A percentile compares a stretch with the other conserved stretches of the same genome.
Evolutionary conservation across 495 filamentous ascomycete species (phyloP).

Genomic region (Alectoria sarmentosa): DNA sequence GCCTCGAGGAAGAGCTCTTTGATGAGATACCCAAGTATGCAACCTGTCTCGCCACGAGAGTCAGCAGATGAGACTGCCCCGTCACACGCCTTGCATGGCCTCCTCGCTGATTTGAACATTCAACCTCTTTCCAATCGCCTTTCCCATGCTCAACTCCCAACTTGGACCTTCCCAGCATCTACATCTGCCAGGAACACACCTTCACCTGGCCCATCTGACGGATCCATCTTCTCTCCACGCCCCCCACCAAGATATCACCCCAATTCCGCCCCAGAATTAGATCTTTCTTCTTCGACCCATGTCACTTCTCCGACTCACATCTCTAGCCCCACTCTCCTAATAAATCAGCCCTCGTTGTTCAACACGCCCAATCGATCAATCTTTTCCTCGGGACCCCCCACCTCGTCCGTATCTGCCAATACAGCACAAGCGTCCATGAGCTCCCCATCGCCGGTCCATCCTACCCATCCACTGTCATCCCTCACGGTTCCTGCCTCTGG

Average conservation of each 20-base stretch:
- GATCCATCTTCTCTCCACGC: slow-evolving; percentile 26
- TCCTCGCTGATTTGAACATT: slow-evolving; percentile 23
- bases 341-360: slow-evolving; percentile 28
- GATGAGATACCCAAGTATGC: slow-evolving; percentile 26
- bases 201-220: slow-evolving; percentile 20
- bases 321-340: slow-evolving; percentile 1
- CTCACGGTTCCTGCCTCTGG: slow-evolving; percentile 22
- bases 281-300: slow-evolving; percentile 20
- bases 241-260: slow-evolving; percentile 17
- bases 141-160: slow-evolving; percentile 16
- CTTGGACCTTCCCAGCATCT: slow-evolving; percentile 26
- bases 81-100: slow-evolving; percentile 23
- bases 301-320: slow-evolving; percentile 6
- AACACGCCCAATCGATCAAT: slow-evolving; percentile 33
- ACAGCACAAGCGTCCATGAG: slow-evolving; percentile 34
- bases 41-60: slow-evolving; percentile 16
- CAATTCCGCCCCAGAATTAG: slow-evolving; percentile 23
- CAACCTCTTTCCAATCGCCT: slow-evolving; percentile 12
- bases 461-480: slow-evolving; percentile 27
- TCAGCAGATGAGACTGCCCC: slow-evolving; percentile 26
- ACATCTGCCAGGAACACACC: slow-evolving; percentile 20
- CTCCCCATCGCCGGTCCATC: slow-evolving; percentile 25
- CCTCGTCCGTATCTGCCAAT: slow-evolving; percentile 31
- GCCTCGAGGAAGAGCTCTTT: neutral
- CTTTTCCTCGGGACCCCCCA: slow-evolving; percentile 35